Evolutionary conservation across 306 rosid genomes (phyloP).

Genomic region (Sophora flavescens): DNA sequence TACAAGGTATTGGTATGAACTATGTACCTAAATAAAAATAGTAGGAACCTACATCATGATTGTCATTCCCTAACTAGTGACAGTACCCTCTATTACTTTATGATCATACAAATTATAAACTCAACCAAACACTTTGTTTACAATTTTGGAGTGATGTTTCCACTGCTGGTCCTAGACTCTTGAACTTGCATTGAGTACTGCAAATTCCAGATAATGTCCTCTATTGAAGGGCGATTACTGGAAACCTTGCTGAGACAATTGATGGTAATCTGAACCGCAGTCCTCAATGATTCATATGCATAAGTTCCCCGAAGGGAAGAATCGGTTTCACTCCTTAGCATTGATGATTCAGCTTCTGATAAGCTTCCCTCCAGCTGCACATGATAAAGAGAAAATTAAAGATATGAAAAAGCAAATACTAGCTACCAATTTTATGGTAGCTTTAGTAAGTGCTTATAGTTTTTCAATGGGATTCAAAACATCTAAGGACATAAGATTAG

Average conservation of each 20-base stretch:
- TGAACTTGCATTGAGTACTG: constrained; percentile 94
- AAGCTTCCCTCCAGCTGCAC: constrained; percentile 72
- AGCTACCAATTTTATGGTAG: neutral
- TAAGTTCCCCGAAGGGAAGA: constrained; percentile 64
- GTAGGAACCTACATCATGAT: too few species aligned
- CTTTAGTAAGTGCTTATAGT: constrained; percentile 1
- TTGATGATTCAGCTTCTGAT: constrained; percentile 58
- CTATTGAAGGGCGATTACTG: constrained; percentile 82
- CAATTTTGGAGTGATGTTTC: constrained; percentile 54
- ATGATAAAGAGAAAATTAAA: constrained; percentile 18
- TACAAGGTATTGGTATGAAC: neutral
- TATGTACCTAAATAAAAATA: too few species aligned
- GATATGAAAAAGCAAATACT: neutral
- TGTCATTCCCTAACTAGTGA: neutral
- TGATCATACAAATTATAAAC: constrained; percentile 32
- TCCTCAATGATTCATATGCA: constrained; percentile 75
- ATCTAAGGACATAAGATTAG: neutral
- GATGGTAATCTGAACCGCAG: constrained; percentile 69
- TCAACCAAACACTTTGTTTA: constrained; percentile 21
- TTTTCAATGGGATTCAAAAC: constrained; percentile 4
- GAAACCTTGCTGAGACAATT: constrained; percentile 72
- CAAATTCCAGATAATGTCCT: constrained; percentile 88
- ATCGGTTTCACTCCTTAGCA: constrained; percentile 50
- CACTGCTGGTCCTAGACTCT: constrained; percentile 86
- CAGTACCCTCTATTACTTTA: constrained; percentile 5